Evolutionary conservation across 2,329 filamentous ascomycete genomes (phyloP).

Genomic region (Talaromyces islandicus): DNA sequence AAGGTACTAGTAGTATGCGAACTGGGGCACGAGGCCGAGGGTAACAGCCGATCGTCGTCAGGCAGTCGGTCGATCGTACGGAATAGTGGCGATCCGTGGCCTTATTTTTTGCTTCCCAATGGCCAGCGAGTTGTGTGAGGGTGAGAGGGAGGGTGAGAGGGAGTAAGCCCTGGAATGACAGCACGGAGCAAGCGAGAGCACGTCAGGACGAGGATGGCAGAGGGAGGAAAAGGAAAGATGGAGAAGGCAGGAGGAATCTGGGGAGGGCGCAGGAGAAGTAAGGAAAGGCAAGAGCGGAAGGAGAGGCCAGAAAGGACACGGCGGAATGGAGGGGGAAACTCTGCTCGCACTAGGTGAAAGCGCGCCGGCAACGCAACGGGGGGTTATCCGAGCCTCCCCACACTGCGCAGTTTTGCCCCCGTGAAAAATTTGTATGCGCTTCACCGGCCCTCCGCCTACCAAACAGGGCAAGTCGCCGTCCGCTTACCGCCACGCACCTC

Average conservation of each 20-base stretch:
- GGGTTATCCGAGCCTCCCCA: conserved; percentile 12
- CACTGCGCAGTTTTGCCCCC: neutral
- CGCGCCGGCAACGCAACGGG: conserved; percentile 9
- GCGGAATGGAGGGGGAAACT: conserved; percentile 15
- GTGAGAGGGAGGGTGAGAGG: conserved; percentile 10
- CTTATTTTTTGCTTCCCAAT: no score
- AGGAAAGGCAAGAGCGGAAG: neutral
- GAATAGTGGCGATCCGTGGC: conserved; percentile 7
- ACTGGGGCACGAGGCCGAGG: neutral
- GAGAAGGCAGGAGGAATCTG: conserved; percentile 20
- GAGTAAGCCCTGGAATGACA: neutral
- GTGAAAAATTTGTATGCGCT: neutral
- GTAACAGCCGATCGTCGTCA: conserved; percentile 6
- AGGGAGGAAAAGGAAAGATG: conserved; percentile 1
- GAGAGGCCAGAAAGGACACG: conserved; percentile 8
- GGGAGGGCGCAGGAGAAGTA: conserved; percentile 15
- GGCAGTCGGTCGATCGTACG: neutral
- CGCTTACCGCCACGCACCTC: neutral
- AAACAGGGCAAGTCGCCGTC: neutral
- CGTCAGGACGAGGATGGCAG: conserved; percentile 1
- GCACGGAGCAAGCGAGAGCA: conserved; percentile 15
- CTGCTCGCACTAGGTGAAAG: no score
- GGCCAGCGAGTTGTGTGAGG: no score
- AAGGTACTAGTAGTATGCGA: conserved; percentile 2
- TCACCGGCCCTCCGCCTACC: neutral